Base-by-base conservation (phyloP, 129 eudicot genomes). In the Apium graveolens region DNA sequence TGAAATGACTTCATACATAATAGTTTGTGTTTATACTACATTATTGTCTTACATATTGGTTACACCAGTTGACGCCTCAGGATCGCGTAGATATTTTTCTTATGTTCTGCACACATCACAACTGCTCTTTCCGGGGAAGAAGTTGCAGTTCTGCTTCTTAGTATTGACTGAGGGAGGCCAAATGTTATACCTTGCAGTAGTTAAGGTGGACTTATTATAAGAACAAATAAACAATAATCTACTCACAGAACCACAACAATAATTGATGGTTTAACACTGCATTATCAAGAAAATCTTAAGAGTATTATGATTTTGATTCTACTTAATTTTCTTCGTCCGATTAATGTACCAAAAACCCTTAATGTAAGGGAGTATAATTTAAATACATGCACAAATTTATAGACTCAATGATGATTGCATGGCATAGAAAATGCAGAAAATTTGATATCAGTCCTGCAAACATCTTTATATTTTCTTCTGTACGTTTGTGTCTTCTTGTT, bases 401-500 rank as follows among this genome's bases (percentile, higher is more conserved):
- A 34, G 39, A 76, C 68, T 48, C 7, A n/a, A 18, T 35, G 4
- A 76, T 55, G 26, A 20, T 21, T 76, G 46, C 1, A 1, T 53
- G 32, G 29, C 12, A 3, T 34, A 51, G 32, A 46, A 53, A 2
- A 76, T 29, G 9, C 44, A 38, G 16, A 38, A 10, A 12, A 39
- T 37, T 71, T 34, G 46, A 73, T 20, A 4, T 42, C 10, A 24
- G 35, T 26, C 14, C 34, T 42, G 11, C 37, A 21, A 73, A 11
- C 16, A 27, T 2, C 63, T 49, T 70, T 7, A 14, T 17, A 13
- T 20, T 6, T 8, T 49, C 66, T 76, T 44, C 49, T 85, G 63
- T 17, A 69, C 78, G 38, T 72, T 63, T 34, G 42, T 66, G 84
- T 77, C 86, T 74, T 82, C 80, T 65, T 86, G 80, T 27, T 70